Percentiles rank a stretch among this genome's conserved stretches.
phyloP scores from a whole-genome alignment of 2,329 filamentous ascomycete genomes.

The Xylaria sp. region DNA sequence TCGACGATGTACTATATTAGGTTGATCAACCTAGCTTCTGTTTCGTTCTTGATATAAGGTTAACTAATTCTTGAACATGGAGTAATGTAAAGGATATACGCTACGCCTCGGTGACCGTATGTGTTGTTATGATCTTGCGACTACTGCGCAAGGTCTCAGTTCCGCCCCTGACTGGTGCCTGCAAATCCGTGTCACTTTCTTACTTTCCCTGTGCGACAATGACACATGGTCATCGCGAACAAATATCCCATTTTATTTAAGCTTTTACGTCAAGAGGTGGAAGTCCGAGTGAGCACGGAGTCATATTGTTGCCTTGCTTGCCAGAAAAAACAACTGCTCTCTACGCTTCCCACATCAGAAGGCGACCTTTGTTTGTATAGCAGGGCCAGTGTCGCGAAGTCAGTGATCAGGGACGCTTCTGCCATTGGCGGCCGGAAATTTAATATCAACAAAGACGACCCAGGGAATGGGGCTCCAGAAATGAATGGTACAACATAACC shows the following conservation, averaged over 20 bases:
- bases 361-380: not conserved
- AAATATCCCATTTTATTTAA: not conserved
- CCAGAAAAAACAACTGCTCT: not conserved
- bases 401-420: not conserved
- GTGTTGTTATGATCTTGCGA: not conserved
- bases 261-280: too few species aligned
- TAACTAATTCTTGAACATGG: too few species aligned
- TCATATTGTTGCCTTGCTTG: not conserved
- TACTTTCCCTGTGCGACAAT: not conserved
- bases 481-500: not conserved
- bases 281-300: not conserved
- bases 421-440: not conserved
- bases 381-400: not conserved
- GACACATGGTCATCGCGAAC: not conserved
- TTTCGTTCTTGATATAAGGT: too few species aligned
- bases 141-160: not conserved
- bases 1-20: too few species aligned
- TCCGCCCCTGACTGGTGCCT: not conserved
- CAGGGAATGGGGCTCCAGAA: not conserved
- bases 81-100: too few species aligned
- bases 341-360: not conserved
- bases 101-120: not conserved
- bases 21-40: too few species aligned
- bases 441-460: not conserved
- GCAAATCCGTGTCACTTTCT: not conserved